A percentile compares a stretch with the other conserved stretches of the same genome.
phyloP scores from a whole-genome alignment of 1,139 yeast genomes.

The Geotrichum candidum region DNA sequence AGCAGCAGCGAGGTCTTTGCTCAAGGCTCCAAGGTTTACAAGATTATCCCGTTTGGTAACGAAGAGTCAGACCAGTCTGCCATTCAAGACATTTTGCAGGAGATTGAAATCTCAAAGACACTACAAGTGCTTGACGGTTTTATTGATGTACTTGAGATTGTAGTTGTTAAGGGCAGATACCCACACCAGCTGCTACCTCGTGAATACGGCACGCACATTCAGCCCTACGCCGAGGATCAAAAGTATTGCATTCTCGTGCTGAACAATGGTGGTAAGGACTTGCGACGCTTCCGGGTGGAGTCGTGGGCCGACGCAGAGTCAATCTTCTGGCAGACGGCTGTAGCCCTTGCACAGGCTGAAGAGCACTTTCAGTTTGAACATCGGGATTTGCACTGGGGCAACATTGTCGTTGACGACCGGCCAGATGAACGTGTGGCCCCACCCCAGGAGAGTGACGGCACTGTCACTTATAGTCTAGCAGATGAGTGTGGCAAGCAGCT shows the following conservation, averaged over 20 bases:
- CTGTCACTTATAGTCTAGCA: background rate
- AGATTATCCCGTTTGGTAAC: constrained; percentile 48
- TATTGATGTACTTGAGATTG: constrained; percentile 39
- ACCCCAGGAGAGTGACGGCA: background rate
- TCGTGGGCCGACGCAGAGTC: constrained; percentile 50
- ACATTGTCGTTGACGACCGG: constrained; percentile 38
- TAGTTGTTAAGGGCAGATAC: constrained; percentile 44
- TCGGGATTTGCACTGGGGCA: constrained; percentile 60
- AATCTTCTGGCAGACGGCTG: constrained; percentile 49
- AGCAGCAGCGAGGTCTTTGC: constrained; percentile 43
- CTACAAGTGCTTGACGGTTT: constrained; percentile 40
- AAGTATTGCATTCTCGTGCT: constrained; percentile 42
- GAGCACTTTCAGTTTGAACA: constrained; percentile 52
- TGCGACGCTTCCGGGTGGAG: constrained; percentile 41
- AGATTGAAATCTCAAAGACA: constrained; percentile 41
- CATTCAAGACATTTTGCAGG: constrained; percentile 43
- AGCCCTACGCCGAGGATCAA: constrained; percentile 32
- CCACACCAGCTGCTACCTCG: constrained; percentile 46
- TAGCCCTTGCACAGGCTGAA: constrained; percentile 47
- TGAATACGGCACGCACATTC: constrained; percentile 35
- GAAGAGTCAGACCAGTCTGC: constrained; percentile 40
- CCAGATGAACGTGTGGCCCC: constrained; percentile 1
- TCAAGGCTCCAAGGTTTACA: constrained; percentile 36
- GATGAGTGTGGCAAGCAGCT: constrained; percentile 15
- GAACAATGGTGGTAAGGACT: constrained; percentile 45